These are phyloP conservation scores for Aureobasidium sp. DNA, from an alignment of 2,329 filamentous ascomycete species.

Conservation along the genomic window DNA sequence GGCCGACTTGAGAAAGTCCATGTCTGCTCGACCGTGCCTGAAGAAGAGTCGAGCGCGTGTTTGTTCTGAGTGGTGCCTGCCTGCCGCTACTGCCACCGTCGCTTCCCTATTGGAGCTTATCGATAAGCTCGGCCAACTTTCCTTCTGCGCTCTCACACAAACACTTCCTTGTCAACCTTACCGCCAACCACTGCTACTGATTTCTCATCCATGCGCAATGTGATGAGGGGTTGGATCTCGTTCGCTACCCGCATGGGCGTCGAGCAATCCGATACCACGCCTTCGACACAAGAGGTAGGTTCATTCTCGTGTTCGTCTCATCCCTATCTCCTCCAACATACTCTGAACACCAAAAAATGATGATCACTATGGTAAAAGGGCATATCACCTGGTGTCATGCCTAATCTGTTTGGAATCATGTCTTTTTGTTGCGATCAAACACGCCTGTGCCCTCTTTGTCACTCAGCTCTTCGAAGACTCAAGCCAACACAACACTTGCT, in stretches of 20 bases:
- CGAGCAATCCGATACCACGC: neutral
- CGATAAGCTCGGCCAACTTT: slow-evolving; percentile 11
- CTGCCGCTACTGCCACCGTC: neutral
- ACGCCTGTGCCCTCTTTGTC: neutral
- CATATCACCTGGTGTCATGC: slow-evolving; percentile 38
- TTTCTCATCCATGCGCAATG: neutral
- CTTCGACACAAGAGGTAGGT: neutral
- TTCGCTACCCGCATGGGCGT: neutral
- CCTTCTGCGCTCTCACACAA: neutral
- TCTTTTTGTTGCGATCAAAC: slow-evolving; percentile 3
- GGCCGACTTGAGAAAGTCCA: slow-evolving; percentile 98
- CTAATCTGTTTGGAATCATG: neutral
- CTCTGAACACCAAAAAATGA: slow-evolving; percentile 34
- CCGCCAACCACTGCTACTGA: neutral
- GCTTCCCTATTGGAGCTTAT: neutral
- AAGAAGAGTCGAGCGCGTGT: neutral
- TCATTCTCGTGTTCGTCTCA: neutral
- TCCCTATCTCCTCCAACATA: neutral
- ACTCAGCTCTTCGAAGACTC: neutral
- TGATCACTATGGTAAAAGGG: slow-evolving; percentile 58
- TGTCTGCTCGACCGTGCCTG: slow-evolving; percentile 33
- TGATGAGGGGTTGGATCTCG: neutral
- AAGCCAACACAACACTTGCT: slow-evolving; percentile 2
- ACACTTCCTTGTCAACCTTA: neutral
- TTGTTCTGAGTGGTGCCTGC: neutral